Percentiles rank a stretch among this genome's conserved stretches.
Evolutionary conservation across 352 stramenopile genomes (phyloP).

Genomic region (Globisporangium uncinulatum): DNA sequence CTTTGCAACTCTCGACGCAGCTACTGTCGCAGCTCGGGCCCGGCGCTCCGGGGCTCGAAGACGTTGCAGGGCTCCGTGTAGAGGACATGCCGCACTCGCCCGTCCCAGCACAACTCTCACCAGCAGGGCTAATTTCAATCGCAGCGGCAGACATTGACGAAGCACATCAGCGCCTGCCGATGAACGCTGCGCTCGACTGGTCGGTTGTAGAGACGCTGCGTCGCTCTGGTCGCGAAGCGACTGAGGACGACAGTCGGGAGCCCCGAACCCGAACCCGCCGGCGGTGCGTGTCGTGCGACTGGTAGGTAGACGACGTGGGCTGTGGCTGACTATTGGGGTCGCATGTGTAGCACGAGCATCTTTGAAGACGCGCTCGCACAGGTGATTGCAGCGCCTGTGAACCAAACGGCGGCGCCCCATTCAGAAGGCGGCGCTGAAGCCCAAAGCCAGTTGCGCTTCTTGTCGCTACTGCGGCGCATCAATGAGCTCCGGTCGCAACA

Average conservation of each 20-base stretch:
- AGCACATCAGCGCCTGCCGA: slow-evolving; percentile 19
- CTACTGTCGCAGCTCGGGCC: slow-evolving; percentile 32
- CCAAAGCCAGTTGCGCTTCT: slow-evolving; percentile 59
- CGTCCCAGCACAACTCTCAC: slow-evolving; percentile 55
- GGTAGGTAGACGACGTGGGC: neutral
- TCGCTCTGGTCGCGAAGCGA: slow-evolving; percentile 5
- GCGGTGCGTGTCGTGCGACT: slow-evolving; percentile 2
- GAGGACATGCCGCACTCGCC: slow-evolving; percentile 43
- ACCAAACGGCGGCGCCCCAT: slow-evolving; percentile 10
- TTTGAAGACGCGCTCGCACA: slow-evolving; percentile 15
- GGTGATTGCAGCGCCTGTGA: slow-evolving; percentile 22
- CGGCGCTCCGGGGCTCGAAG: slow-evolving; percentile 37
- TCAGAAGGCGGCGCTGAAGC: slow-evolving; percentile 24
- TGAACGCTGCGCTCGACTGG: slow-evolving; percentile 51
- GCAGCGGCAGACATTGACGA: slow-evolving; percentile 80
- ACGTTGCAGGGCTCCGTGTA: slow-evolving; percentile 34
- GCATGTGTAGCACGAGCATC: slow-evolving; percentile 5
- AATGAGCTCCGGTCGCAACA: slow-evolving; percentile 83
- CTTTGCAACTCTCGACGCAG: slow-evolving; percentile 16
- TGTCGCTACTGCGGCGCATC: slow-evolving; percentile 72
- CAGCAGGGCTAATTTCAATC: slow-evolving; percentile 75
- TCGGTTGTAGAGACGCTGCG: slow-evolving; percentile 61
- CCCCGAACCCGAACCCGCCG: neutral
- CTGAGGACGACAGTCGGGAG: neutral
- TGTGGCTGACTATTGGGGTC: neutral